Base-by-base conservation (phyloP, 2,329 filamentous ascomycete genomes). In the Scortechinia acanthostroma region DNA sequence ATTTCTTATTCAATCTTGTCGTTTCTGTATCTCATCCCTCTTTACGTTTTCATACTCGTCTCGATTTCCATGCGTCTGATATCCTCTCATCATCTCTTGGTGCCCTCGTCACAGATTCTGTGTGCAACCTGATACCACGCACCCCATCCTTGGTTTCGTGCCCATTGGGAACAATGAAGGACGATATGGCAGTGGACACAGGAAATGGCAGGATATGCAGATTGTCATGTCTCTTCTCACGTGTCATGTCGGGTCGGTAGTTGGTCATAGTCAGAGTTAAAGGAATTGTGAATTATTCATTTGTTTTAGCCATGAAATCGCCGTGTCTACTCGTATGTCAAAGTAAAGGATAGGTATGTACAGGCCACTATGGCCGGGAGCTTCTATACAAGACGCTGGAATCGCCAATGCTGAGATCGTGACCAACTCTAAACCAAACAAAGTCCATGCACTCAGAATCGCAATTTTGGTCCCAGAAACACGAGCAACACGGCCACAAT, bases 401-500 rank as follows among this genome's bases (percentile, higher is more conserved):
- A n/a, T n/a, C n/a, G n/a, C n/a, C n/a, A n/a, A n/a, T n/a, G n/a
- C n/a, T n/a, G n/a, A n/a, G n/a, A n/a, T n/a, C n/a, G n/a, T n/a
- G n/a, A n/a, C n/a, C n/a, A n/a, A n/a, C n/a, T n/a, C n/a, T n/a
- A n/a, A n/a, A n/a, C n/a, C n/a, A n/a, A n/a, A n/a, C n/a, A n/a
- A n/a, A n/a, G n/a, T 40, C 17, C 35, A 40, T 15, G 35, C 6
- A 10, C 6, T 40, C 35, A 86, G 56, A 86, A 84, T 52, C 82
- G 70, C 55, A 86, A 62, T 61, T 86, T 86, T n/a, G 82, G 82
- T 48, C 77, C 69, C 33, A 84, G 61, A 63, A 81, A 83, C n/a
- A 86, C 81, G 51, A 86, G 64, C 55, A 83, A 55, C 33, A 86
- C 68, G 1, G 77, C 78, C 28, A 76, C 58, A 23, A 85, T 47